These are phyloP conservation scores for Boletus reticuloceps DNA, from an alignment of 768 basidiomycete species.

Conservation along the genomic window DNA sequence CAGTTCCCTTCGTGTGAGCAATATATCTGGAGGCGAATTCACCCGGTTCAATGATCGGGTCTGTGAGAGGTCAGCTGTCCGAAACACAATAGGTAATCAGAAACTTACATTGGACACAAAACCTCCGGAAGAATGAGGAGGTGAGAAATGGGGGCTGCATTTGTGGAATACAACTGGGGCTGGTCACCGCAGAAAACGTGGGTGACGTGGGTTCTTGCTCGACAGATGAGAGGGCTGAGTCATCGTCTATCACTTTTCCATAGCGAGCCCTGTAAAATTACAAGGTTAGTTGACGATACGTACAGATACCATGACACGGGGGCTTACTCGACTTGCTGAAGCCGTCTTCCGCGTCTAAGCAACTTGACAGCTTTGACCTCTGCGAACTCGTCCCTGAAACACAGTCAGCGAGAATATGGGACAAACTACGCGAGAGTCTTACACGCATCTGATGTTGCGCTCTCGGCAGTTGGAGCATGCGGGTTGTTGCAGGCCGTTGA, in stretches of 20 bases:
- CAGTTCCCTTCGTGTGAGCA: slow-evolving; percentile 60
- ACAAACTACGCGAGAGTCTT: slow-evolving; percentile 34
- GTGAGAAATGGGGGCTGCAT: slow-evolving; percentile 78
- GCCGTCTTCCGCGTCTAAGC: slow-evolving; percentile 70
- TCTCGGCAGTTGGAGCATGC: slow-evolving; percentile 90
- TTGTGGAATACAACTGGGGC: slow-evolving; percentile 58
- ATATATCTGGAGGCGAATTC: slow-evolving; percentile 77
- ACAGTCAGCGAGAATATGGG: slow-evolving; percentile 5
- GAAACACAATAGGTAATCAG: background rate
- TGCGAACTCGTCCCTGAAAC: slow-evolving; percentile 80
- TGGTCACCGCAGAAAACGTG: slow-evolving; percentile 3
- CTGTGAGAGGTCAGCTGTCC: slow-evolving; percentile 39
- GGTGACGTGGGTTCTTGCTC: slow-evolving; percentile 22
- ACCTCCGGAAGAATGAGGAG: slow-evolving; percentile 82
- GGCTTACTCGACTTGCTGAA: slow-evolving; percentile 83
- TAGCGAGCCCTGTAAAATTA: slow-evolving; percentile 61
- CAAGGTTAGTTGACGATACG: slow-evolving; percentile 3
- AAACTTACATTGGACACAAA: slow-evolving; percentile 76
- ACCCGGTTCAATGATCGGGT: slow-evolving; percentile 78
- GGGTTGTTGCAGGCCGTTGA: slow-evolving; percentile 38
- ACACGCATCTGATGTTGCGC: slow-evolving; percentile 92
- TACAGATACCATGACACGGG: slow-evolving; percentile 4
- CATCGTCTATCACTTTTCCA: slow-evolving; percentile 58
- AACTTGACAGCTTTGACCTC: slow-evolving; percentile 89
- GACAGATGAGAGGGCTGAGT: slow-evolving; percentile 20